A percentile compares a stretch with the other conserved stretches of the same genome.
These are phyloP conservation scores for Dictyostelium discoideum DNA, from an alignment of 78 protist genomes.

Conservation along the genomic window dicty_2.7 NC_007089.4:2973501-2974000, in stretches of 20 bases:
- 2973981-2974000: background rate
- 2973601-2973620: background rate
- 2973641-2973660: background rate
- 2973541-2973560: constrained; percentile 7
- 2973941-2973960: background rate
- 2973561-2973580: constrained; percentile 16
- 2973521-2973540: constrained; percentile 19
- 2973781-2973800: background rate
- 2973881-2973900: background rate
- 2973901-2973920: background rate
- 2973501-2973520: background rate
- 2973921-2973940: background rate
- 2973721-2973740: background rate
- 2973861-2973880: too few relatives aligned
- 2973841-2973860: too few relatives aligned
- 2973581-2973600: background rate
- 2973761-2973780: background rate
- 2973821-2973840: too few relatives aligned
- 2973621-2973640: background rate
- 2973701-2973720: background rate
- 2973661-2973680: background rate
- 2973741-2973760: background rate
- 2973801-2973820: background rate
- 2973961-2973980: background rate
- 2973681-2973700: background rate